phyloP scores from a whole-genome alignment of 139 green algal species.

The Choricystis sp. region DNA sequence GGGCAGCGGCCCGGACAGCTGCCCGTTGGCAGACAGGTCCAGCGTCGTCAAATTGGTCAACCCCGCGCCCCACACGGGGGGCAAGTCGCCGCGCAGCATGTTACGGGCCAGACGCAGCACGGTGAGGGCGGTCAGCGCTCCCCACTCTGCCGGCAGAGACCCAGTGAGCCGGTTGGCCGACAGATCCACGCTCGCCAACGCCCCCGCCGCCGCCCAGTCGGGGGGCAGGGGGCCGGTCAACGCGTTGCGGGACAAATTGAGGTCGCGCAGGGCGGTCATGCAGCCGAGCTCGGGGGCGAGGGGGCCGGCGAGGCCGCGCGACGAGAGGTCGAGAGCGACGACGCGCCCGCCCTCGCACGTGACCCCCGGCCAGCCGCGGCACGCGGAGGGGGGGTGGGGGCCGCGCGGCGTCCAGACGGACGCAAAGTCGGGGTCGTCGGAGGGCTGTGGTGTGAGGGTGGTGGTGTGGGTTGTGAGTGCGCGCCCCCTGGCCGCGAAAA shows the following conservation, averaged over 20 bases:
- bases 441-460: not conserved
- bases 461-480: not conserved
- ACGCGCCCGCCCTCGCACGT: constrained; percentile 1
- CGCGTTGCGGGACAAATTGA: constrained; percentile 24
- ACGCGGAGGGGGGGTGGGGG: constrained; percentile 15
- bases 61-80: constrained; percentile 5
- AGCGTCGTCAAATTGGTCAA: not conserved
- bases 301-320: not conserved
- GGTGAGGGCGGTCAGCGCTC: not conserved
- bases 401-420: no score
- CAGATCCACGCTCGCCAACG: constrained; percentile 11
- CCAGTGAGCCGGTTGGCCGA: constrained; percentile 3
- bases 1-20: not conserved
- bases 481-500: no score
- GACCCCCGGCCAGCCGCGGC: constrained; percentile 12
- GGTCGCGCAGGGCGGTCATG: constrained; percentile 15
- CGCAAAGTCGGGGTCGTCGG: not conserved
- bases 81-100: constrained; percentile 5
- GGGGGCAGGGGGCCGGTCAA: constrained; percentile 6
- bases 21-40: not conserved
- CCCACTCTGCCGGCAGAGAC: constrained; percentile 2
- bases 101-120: constrained; percentile 3
- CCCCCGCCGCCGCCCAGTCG: constrained; percentile 4
- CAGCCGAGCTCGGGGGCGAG: constrained; percentile 2
- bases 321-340: not conserved